Evolutionary conservation across 1,284 basidiomycete genomes (phyloP), one percentile per base, ranked within the genome.

Genomic region (Ustilago vetiveriae): DNA sequence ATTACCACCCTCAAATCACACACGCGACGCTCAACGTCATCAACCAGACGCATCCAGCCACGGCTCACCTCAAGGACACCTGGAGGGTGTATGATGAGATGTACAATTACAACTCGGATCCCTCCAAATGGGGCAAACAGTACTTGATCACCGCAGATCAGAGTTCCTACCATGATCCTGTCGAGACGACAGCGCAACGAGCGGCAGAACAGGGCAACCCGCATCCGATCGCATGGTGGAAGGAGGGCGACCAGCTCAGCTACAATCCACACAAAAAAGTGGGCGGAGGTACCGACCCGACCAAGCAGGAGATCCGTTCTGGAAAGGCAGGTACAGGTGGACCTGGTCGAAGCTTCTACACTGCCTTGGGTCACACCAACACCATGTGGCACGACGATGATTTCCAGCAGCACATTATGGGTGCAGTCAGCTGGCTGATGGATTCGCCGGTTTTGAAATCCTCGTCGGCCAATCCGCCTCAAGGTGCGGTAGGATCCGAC

Each of bases 161-260:
- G 11, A 40, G 30, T 11, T 62, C 68, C 26, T 76, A 74, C 50
- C 8, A 46, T 1, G 72, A 75, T 26, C 58, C 60, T 4, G 74
- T 72, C 19, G 51, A 66, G 43, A 45, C 69, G 4, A 38, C 32
- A 16, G 37, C 22, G 13, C 51, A 76, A 27, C 58, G 69, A 5
- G 59, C 58, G 13, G 35, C 32, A 7, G 45, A 60, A 24, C 67
- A 76, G 40, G 75, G 75, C 22, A 45, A 42, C 5, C 59, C 60
- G 5, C 75, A 78, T 42, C 74, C 75, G n/a, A 69, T 78, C 17
- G 74, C 74, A 6, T 78, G 75, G 75, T 78, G 65, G 59, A 68
- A 64, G 46, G 74, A 78, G 40, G 75, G 74, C 38, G 37, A 68
- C 8, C 64, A 72, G 21, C 59, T 76, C 13, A 43, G 41, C 16